phyloP scores from a whole-genome alignment of 441 rosid genomes.

The Theobroma grandiflorum region DNA sequence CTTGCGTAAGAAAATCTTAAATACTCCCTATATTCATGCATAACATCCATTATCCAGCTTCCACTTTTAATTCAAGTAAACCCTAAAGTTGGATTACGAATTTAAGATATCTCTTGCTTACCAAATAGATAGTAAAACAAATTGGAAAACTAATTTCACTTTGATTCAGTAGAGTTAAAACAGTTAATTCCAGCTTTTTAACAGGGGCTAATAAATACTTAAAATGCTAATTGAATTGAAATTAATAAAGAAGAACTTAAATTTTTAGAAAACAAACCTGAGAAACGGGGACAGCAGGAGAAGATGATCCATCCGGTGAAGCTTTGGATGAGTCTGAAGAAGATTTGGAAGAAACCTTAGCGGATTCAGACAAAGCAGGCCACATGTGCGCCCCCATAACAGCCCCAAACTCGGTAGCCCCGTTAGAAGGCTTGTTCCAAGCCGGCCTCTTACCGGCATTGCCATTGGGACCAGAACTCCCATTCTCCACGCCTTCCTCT shows the following conservation, averaged over 20 bases:
- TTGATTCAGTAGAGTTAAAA: neutral
- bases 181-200: neutral
- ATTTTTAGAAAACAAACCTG: slow-evolving; percentile 31
- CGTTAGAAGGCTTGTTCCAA: slow-evolving; percentile 81
- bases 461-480: slow-evolving; percentile 42
- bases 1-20: neutral
- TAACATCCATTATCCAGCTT: neutral
- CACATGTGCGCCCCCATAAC: slow-evolving; percentile 86
- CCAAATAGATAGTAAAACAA: slow-evolving; percentile 9
- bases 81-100: neutral
- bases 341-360: slow-evolving; percentile 58
- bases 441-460: slow-evolving; percentile 74
- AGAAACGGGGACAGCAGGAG: slow-evolving; percentile 45
- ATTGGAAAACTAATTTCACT: neutral
- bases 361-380: slow-evolving; percentile 88
- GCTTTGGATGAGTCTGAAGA: slow-evolving; percentile 73
- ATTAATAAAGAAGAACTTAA: neutral
- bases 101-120: neutral
- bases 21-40: neutral
- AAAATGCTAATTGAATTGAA: neutral
- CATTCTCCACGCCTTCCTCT: slow-evolving; percentile 56
- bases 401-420: slow-evolving; percentile 55
- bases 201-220: neutral
- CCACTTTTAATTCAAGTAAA: neutral
- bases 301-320: slow-evolving; percentile 58